phyloP scores from a whole-genome alignment of 345 rosid genomes.

The Trapa bicornis region DNA sequence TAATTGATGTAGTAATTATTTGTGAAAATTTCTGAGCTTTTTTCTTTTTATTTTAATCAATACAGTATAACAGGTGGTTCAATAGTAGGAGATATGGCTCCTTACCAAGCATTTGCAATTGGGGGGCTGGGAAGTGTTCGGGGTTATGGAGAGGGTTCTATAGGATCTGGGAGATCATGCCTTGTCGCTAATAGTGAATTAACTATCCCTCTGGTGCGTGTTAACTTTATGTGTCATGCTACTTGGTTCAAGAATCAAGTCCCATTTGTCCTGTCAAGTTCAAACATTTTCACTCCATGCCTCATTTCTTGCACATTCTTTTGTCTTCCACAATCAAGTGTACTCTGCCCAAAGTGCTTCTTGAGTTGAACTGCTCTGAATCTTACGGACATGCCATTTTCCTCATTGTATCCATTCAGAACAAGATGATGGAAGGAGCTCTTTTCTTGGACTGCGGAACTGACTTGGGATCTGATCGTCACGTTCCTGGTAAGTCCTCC shows the following conservation, averaged over 20 bases:
- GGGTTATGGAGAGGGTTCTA: slow-evolving; percentile 92
- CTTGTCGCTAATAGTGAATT: slow-evolving; percentile 73
- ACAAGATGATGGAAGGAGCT: slow-evolving; percentile 8
- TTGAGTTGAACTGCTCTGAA: slow-evolving; percentile 35
- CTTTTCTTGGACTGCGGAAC: slow-evolving; percentile 17
- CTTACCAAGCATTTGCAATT: slow-evolving; percentile 91
- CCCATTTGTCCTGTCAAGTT: neutral
- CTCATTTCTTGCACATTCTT: neutral
- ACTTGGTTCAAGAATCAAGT: neutral
- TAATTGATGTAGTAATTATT: neutral
- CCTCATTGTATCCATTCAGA: slow-evolving; percentile 34
- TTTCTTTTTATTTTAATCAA: slow-evolving; percentile 24
- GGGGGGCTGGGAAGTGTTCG: slow-evolving; percentile 86
- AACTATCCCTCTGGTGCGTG: slow-evolving; percentile 66
- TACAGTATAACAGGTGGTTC: slow-evolving; percentile 89
- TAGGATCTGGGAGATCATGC: slow-evolving; percentile 92
- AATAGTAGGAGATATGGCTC: slow-evolving; percentile 98
- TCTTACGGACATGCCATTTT: slow-evolving; percentile 58
- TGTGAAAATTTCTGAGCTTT: neutral
- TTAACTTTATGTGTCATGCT: neutral
- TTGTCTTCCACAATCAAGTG: neutral
- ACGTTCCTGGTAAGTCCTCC: slow-evolving; percentile 15
- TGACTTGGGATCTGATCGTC: slow-evolving; percentile 16
- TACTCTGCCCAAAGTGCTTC: neutral
- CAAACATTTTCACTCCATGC: neutral